Evolutionary conservation across 306 rosid species (phyloP).

Genomic region (Citrullus mucosospermus): DNA sequence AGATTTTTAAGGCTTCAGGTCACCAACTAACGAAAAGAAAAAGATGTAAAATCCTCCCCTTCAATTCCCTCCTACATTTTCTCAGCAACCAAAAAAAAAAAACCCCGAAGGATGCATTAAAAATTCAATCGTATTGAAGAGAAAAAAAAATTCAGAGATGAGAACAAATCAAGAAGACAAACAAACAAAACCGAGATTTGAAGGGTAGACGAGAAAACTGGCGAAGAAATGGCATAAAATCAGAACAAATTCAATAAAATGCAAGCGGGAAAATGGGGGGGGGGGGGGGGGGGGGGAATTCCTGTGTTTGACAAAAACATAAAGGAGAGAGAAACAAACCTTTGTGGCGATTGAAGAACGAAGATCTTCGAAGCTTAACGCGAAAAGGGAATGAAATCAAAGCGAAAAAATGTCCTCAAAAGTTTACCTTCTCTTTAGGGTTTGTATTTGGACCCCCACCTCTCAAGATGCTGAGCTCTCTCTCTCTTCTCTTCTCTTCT

Average conservation of each 20-base stretch:
- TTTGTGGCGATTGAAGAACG: constrained; percentile 1
- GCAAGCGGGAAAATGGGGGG: background rate
- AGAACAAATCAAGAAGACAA: background rate
- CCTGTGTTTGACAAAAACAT: background rate
- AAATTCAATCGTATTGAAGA: background rate
- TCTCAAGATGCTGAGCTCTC: background rate
- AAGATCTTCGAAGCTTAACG: constrained; percentile 6
- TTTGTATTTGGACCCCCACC: background rate
- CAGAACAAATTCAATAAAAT: background rate
- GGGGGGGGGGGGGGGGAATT: background rate
- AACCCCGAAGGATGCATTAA: background rate
- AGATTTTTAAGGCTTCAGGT: background rate
- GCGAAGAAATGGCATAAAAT: background rate
- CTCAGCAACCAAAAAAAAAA: constrained; percentile 1
- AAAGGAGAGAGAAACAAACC: background rate
- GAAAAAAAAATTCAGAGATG: background rate
- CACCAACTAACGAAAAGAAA: background rate
- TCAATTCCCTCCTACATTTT: constrained; percentile 4
- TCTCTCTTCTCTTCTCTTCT: background rate
- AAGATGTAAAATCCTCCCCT: background rate
- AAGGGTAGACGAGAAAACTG: background rate
- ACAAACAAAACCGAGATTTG: background rate
- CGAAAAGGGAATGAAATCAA: background rate
- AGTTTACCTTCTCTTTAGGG: background rate
- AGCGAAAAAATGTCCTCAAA: background rate